phyloP scores from a whole-genome alignment of 106 monocot species.

The Cymbidium sinense region DNA sequence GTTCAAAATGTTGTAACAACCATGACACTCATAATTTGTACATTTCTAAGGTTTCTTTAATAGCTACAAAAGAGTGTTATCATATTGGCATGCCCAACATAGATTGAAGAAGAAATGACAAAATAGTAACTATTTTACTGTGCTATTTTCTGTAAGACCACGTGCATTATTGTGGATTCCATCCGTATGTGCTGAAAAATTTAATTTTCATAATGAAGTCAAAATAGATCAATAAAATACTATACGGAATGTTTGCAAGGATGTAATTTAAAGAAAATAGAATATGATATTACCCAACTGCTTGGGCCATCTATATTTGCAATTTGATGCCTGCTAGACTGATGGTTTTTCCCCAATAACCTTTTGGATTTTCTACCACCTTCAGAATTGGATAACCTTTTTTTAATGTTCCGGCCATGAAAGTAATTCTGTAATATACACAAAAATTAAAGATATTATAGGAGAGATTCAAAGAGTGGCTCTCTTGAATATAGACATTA shows the following conservation, averaged over 20 bases:
- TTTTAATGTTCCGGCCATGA: neutral
- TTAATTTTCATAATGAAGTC: neutral
- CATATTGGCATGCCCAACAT: neutral
- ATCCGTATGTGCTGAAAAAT: neutral
- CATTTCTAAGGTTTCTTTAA: neutral
- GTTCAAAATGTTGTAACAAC: neutral
- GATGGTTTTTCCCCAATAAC: neutral
- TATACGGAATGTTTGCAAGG: neutral
- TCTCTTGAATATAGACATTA: neutral
- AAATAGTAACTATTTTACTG: neutral
- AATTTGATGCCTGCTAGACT: neutral
- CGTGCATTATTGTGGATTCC: neutral
- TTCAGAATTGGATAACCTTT: neutral
- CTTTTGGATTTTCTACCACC: neutral
- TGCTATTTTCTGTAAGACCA: neutral
- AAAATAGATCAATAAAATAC: neutral
- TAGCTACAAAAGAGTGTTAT: neutral
- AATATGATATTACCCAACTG: constrained; percentile 3
- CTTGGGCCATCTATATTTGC: neutral
- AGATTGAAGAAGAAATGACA: neutral
- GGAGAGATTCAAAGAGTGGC: neutral
- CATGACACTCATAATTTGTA: neutral
- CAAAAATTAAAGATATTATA: neutral
- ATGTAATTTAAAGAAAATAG: neutral
- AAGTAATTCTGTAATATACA: neutral